A percentile compares a stretch with the other conserved stretches of the same genome.
phyloP scores from a whole-genome alignment of 1,139 yeast species.

The Zygosaccharomyces pseudobailii region DNA sequence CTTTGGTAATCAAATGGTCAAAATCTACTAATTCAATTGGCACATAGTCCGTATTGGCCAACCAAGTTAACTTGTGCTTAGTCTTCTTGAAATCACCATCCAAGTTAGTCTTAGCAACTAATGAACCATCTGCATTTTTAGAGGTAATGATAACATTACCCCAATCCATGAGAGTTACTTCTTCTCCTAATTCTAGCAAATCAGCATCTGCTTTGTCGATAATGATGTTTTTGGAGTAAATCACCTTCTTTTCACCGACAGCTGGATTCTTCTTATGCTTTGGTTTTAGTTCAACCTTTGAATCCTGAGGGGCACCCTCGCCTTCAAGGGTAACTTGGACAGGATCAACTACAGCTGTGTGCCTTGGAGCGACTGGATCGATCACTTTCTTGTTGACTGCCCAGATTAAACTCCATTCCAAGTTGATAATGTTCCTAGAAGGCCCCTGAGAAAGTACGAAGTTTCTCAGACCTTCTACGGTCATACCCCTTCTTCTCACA shows the following conservation, averaged over 20 bases:
- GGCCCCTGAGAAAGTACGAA: conserved; percentile 96
- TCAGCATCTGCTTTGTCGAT: conserved; percentile 90
- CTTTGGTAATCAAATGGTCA: conserved; percentile 93
- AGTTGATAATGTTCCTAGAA: conserved; percentile 87
- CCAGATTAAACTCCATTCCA: conserved; percentile 97
- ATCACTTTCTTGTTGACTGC: conserved; percentile 93
- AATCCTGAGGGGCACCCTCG: conserved; percentile 60
- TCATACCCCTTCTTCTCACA: conserved; percentile 99
- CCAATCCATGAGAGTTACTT: conserved; percentile 98
- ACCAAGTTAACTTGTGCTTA: conserved; percentile 92
- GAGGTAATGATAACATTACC: conserved; percentile 85
- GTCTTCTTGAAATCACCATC: conserved; percentile 98
- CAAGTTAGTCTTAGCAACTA: conserved; percentile 79
- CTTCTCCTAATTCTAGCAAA: conserved; percentile 68
- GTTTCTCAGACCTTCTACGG: conserved; percentile 91
- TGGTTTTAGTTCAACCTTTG: conserved; percentile 67
- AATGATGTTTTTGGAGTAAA: conserved; percentile 58
- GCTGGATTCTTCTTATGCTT: conserved; percentile 95
- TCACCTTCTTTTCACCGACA: conserved; percentile 78
- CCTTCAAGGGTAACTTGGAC: conserved; percentile 57
- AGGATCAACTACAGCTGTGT: conserved; percentile 71
- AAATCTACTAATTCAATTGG: conserved; percentile 82
- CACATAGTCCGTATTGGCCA: conserved; percentile 75
- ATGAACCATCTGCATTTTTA: conserved; percentile 57
- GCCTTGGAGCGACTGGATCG: conserved; percentile 95